Evolutionary conservation across 768 basidiomycete species (phyloP), one percentile per base, ranked within the genome.

Genomic region (Amyloporia xantha): DNA sequence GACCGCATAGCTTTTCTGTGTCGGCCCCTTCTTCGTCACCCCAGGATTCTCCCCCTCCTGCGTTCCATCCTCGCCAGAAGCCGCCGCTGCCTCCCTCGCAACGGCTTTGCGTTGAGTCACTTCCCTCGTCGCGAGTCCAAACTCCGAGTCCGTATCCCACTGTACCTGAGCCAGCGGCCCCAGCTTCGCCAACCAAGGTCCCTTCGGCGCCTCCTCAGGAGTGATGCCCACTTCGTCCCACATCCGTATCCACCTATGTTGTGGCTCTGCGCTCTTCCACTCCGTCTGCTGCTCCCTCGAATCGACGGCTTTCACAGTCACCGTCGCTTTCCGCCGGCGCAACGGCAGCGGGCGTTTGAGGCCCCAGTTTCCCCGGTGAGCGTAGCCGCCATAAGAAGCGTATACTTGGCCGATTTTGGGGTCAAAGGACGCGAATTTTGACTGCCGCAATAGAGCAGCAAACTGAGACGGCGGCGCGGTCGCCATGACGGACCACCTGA

Each of bases 401-500:
- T 91, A 93, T 17, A 89, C 78, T 59, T 91, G 90, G 40, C 76
- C 75, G 51, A 94, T 88, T 40, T 63, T 59, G 0, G 86, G 86
- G 68, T 91, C 86, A 63, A 74, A 91, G 10, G 84, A 71, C 9
- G 89, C 82, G 66, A 93, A 92, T 54, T 84, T 85, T 27, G 91
- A 91, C 39, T 82, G 79, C 24, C 86, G 82, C 42, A 94, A 75
- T 43, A 93, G 81, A 19, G 79, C 72, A 23, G 84, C 76, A 61
- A 93, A 93, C 3, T 81, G 75, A 13, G 88, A 89, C 0, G 83
- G 66, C 3, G 83, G 69, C 38, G 57, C 38, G 6, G 53, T 53
- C n/a, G 54, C 54, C 54, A 55, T 54, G 44, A 36, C 25, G n/a
- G 24, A 19, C 30, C 30, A 33, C 30, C 30, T n/a, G n/a, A n/a